Conservation (phyloP, 2,329 filamentous ascomycete genomes). For the Gnomoniopsis sp. region DNA sequence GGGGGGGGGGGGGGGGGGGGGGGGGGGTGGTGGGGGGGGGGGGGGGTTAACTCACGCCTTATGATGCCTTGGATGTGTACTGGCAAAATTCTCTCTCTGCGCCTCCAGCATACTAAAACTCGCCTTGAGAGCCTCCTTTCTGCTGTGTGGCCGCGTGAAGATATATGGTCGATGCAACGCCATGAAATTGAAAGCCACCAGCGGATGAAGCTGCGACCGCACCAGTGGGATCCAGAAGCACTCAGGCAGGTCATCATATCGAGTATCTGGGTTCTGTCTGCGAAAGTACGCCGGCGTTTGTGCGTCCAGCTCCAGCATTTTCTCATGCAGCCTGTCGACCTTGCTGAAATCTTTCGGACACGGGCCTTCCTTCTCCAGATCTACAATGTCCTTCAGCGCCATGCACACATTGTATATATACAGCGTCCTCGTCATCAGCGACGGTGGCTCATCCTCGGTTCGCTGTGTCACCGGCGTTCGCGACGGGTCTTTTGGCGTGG, state of each 20-base stretch:
- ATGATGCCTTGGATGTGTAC: constrained; percentile 48
- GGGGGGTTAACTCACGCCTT: constrained; percentile 33
- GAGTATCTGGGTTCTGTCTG: constrained; percentile 52
- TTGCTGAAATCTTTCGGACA: constrained; percentile 51
- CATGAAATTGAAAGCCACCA: constrained; percentile 52
- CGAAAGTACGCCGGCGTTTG: constrained; percentile 52
- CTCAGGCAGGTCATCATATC: constrained; percentile 52
- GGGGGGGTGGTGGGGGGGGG: too few relatives aligned
- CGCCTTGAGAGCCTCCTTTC: constrained; percentile 54
- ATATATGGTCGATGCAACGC: constrained; percentile 61
- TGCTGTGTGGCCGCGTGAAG: constrained; percentile 51
- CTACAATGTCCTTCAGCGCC: constrained; percentile 51
- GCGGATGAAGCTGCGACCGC: constrained; percentile 45
- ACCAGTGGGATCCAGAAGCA: constrained; percentile 48
- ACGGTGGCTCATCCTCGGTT: constrained; percentile 50
- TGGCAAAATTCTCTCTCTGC: constrained; percentile 48
- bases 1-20: too few relatives aligned
- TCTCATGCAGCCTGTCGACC: constrained; percentile 51
- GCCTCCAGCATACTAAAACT: constrained; percentile 53
- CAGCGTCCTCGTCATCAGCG: constrained; percentile 50
- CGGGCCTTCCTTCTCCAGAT: constrained; percentile 54
- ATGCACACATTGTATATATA: constrained; percentile 46
- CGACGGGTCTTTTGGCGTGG: constrained; percentile 43
- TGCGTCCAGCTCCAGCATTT: constrained; percentile 45
- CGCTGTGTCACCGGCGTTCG: constrained; percentile 47